A percentile compares a stretch with the other conserved stretches of the same genome.
These are phyloP conservation scores for Russula virescens DNA, from an alignment of 768 basidiomycete species.

Conservation along the genomic window DNA sequence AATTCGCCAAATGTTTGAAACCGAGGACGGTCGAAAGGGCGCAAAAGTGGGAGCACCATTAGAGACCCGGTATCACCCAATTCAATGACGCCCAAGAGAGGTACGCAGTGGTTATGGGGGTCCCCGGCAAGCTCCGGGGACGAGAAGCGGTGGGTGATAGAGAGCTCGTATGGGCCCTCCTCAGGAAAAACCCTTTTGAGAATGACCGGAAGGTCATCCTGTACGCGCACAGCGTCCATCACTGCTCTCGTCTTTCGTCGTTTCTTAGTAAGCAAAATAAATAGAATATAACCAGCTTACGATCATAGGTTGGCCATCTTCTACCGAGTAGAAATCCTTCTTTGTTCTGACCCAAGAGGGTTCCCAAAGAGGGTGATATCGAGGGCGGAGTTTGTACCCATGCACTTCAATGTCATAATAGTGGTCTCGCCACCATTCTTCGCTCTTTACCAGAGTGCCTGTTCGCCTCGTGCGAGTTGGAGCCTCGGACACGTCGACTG, in stretches of 20 bases:
- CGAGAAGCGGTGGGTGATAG: slow-evolving; percentile 5
- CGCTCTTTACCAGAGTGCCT: slow-evolving; percentile 11
- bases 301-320: slow-evolving; percentile 17
- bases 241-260: slow-evolving; percentile 12
- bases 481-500: background rate
- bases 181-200: slow-evolving; percentile 9
- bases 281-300: background rate
- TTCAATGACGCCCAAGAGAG: slow-evolving; percentile 26
- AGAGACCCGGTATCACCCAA: slow-evolving; percentile 19
- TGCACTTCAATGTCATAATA: background rate
- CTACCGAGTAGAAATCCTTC: slow-evolving; percentile 7
- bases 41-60: slow-evolving; percentile 35
- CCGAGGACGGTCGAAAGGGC: slow-evolving; percentile 27
- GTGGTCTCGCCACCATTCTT: slow-evolving; percentile 16
- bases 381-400: slow-evolving; percentile 20
- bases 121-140: slow-evolving; percentile 25
- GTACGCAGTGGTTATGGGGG: slow-evolving; percentile 29
- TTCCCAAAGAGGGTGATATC: slow-evolving; percentile 14
- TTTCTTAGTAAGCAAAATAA: background rate
- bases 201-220: slow-evolving; percentile 12
- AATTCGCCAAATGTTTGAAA: slow-evolving; percentile 36
- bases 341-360: slow-evolving; percentile 10
- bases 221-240: slow-evolving; percentile 14
- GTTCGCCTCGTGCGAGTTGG: background rate
- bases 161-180: slow-evolving; percentile 16